Evolutionary conservation across 129 eudicot genomes (phyloP).

Genomic region (Artemisia tridentata): DNA sequence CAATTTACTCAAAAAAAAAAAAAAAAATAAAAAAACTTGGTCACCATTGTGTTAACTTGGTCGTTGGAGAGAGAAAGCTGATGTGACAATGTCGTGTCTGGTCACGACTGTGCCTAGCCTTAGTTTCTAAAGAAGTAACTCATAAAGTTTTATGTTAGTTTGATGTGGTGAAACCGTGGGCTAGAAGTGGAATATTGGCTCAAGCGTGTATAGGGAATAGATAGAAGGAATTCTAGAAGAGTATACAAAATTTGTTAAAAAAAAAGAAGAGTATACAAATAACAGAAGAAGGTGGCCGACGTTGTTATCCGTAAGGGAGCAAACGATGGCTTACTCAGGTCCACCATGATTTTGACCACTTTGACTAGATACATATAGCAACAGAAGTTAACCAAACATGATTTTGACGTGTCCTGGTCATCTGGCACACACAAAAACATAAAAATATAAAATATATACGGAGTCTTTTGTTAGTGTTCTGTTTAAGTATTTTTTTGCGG

Average conservation of each 20-base stretch:
- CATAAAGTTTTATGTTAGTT: neutral
- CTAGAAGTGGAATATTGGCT: neutral
- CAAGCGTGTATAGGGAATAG: neutral
- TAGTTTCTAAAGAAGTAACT: too few species aligned
- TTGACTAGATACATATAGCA: constrained; percentile 17
- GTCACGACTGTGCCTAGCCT: too few species aligned
- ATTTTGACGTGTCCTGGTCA: constrained; percentile 5
- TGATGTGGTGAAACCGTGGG: constrained; percentile 14
- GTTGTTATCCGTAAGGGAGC: constrained; percentile 12
- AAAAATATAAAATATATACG: too few species aligned
- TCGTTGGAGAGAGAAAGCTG: too few species aligned
- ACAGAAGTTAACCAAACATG: constrained; percentile 9
- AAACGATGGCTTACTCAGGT: constrained; percentile 13
- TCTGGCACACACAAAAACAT: neutral
- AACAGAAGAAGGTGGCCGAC: constrained; percentile 15
- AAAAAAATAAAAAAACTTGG: too few species aligned
- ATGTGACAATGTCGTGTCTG: too few species aligned
- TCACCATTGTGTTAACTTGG: too few species aligned
- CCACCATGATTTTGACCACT: constrained; percentile 23
- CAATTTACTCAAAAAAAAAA: too few species aligned
- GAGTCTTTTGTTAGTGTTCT: neutral
- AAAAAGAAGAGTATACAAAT: too few species aligned
- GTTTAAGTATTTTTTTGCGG: too few species aligned
- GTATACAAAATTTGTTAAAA: too few species aligned
- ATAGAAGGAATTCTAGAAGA: neutral